phyloP scores from a whole-genome alignment of 163 green algal species.

The Dunaliella salina region DNA sequence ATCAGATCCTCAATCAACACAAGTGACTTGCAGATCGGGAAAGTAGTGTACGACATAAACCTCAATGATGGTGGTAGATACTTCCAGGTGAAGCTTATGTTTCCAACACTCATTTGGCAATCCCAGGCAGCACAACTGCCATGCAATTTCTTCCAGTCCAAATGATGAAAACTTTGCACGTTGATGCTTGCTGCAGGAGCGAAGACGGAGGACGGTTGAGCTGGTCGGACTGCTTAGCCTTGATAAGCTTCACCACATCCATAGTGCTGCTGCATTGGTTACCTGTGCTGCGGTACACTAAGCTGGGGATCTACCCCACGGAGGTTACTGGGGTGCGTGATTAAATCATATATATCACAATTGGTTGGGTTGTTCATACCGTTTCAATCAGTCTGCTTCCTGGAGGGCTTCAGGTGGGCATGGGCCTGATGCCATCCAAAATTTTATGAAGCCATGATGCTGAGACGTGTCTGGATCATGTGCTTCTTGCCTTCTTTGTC shows the following conservation, averaged over 20 bases:
- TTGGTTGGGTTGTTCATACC: no score
- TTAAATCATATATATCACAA: neutral
- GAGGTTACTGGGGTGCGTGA: neutral
- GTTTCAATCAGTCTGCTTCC: no score
- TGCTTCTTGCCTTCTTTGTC: no score
- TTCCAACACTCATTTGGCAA: neutral
- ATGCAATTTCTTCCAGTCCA: neutral
- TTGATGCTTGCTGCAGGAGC: neutral
- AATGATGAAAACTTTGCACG: neutral
- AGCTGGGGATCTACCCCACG: slow-evolving; percentile 15
- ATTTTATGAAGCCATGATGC: no score
- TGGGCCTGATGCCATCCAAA: no score
- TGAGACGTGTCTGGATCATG: no score
- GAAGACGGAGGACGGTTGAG: slow-evolving; percentile 18
- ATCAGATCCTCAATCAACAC: no score
- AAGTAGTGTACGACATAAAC: no score
- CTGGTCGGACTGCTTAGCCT: slow-evolving; percentile 8
- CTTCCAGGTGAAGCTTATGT: no score
- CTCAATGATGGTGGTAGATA: no score
- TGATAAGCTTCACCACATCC: slow-evolving; percentile 21
- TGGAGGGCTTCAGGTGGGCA: no score
- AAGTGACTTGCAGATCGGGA: no score
- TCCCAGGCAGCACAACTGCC: neutral
- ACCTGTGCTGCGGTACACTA: slow-evolving; percentile 17
- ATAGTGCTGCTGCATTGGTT: slow-evolving; percentile 34